Conservation (phyloP, 2,329 filamentous ascomycete species). For the Lachnellula subtilissima region DNA sequence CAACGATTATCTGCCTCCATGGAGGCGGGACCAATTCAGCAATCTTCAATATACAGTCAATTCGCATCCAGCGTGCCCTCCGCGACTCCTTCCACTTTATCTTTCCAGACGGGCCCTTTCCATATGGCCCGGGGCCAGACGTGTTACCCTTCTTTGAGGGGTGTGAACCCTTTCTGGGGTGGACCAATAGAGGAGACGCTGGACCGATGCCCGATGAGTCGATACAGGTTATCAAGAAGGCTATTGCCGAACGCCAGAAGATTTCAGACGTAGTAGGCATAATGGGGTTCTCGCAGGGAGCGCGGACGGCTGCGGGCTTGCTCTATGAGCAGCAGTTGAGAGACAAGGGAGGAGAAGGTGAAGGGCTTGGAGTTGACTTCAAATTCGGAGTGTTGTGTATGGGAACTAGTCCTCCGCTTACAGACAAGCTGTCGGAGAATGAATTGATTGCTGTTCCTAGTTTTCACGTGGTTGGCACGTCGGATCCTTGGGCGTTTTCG, state of each 20-base stretch:
- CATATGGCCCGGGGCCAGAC: constrained; percentile 10
- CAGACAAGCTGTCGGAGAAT: constrained; percentile 9
- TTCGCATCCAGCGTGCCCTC: constrained; percentile 11
- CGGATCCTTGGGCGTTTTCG: constrained; percentile 22
- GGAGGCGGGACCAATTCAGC: constrained; percentile 9
- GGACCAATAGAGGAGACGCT: constrained; percentile 6
- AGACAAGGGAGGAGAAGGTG: neutral
- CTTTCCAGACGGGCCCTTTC: constrained; percentile 14
- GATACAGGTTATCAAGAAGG: neutral
- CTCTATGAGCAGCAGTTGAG: constrained; percentile 54
- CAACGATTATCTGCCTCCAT: constrained; percentile 14
- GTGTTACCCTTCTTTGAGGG: constrained; percentile 17
- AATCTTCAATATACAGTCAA: constrained; percentile 15
- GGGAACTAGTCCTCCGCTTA: constrained; percentile 15
- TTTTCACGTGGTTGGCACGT: constrained; percentile 20
- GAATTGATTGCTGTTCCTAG: constrained; percentile 15
- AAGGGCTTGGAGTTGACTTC: constrained; percentile 8
- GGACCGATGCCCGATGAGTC: constrained; percentile 4
- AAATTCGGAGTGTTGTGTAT: constrained; percentile 21
- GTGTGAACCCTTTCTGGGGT: constrained; percentile 14
- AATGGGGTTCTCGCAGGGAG: constrained; percentile 64
- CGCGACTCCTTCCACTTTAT: constrained; percentile 11
- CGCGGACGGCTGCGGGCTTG: constrained; percentile 55
- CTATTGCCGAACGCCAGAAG: neutral
- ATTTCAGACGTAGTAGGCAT: constrained; percentile 44